These are phyloP conservation scores for Dipodascus albidus DNA, from an alignment of 805 yeast genomes.

Conservation along the genomic window DNA sequence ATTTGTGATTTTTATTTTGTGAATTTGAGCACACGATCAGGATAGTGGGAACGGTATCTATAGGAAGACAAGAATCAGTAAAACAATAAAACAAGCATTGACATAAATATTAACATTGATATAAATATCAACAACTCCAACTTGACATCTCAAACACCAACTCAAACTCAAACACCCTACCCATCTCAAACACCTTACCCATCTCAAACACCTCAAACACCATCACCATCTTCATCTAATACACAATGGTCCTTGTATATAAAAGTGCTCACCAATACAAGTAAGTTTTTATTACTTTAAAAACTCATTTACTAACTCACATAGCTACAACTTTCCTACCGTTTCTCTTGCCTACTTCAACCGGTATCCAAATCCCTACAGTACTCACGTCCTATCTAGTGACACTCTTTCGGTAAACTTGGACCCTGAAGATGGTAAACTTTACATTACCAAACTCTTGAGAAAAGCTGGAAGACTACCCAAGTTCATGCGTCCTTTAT, in stretches of 20 bases:
- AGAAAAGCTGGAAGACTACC: slow-evolving; percentile 76
- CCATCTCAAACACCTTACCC: neutral
- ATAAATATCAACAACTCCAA: too few species aligned
- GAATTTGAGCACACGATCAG: too few species aligned
- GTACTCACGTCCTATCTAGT: slow-evolving; percentile 71
- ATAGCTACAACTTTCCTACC: slow-evolving; percentile 44
- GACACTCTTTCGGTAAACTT: slow-evolving; percentile 60
- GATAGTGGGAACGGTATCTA: too few species aligned
- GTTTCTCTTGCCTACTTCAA: slow-evolving; percentile 69
- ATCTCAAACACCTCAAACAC: neutral
- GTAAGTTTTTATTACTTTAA: slow-evolving; percentile 19
- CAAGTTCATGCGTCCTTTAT: slow-evolving; percentile 59
- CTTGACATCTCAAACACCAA: neutral
- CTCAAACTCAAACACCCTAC: neutral
- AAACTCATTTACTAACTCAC: slow-evolving; percentile 7
- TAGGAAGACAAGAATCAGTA: too few species aligned
- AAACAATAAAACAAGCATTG: too few species aligned
- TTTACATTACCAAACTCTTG: slow-evolving; percentile 63
- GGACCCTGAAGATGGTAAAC: slow-evolving; percentile 44
- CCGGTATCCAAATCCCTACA: slow-evolving; percentile 65
- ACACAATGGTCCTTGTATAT: slow-evolving; percentile 54
- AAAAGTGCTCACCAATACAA: slow-evolving; percentile 43
- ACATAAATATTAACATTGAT: too few species aligned
- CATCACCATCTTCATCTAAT: too few species aligned
- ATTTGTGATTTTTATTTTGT: too few species aligned